Base-by-base conservation (phyloP, 495 filamentous ascomycete species). In the Cercophora samala region DNA sequence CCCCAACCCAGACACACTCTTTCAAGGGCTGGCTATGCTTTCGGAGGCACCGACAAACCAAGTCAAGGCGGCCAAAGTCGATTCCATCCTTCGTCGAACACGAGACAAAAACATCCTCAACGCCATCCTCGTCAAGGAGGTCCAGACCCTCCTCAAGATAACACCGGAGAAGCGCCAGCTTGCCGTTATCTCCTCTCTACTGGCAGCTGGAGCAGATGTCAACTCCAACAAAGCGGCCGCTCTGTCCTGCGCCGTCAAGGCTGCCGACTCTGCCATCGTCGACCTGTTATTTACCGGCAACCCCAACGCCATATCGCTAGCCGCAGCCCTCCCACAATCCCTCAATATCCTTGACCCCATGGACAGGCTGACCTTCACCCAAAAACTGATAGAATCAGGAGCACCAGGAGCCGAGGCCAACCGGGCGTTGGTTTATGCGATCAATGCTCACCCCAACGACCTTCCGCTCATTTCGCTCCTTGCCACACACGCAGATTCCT, bases 191-290 rank as follows among this genome's bases (percentile, higher is more conserved):
- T 72, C 70, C 23, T 67, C 71, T 2, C 74, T 84, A 0, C 70
- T 84, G n/a, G 65, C 76, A 21, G 74, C 76, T 5, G 81, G 81
- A 9, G 82, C 82, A 17, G 75, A 82, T 61, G 66, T 81, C 59
- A 82, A 83, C 58, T 69, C 74, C 22, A 74, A 77, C 65, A 78
- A 79, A 18, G 81, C 77, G 4, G 77, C 79, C 4, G 76, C 80
- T 18, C 70, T 84, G 18, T 76, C 79, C 56, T 65, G 65, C 51
- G 76, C 80, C 9, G 76, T 84, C 1, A 73, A 70, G 8, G 75
- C 75, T 2, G 76, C 76, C 65, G 77, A 78, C 37, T 68, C 73
- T 19, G 75, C 72, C 25, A 64, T 83, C 21, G 68, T 74, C n/a
- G 80, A 83, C 58, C 58, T 82, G 17, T 62, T 84, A 4, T 76